A percentile compares a stretch with the other conserved stretches of the same genome.
Conservation (phyloP, 2,329 filamentous ascomycete species). For the Phaeosphaeria sp. region DNA sequence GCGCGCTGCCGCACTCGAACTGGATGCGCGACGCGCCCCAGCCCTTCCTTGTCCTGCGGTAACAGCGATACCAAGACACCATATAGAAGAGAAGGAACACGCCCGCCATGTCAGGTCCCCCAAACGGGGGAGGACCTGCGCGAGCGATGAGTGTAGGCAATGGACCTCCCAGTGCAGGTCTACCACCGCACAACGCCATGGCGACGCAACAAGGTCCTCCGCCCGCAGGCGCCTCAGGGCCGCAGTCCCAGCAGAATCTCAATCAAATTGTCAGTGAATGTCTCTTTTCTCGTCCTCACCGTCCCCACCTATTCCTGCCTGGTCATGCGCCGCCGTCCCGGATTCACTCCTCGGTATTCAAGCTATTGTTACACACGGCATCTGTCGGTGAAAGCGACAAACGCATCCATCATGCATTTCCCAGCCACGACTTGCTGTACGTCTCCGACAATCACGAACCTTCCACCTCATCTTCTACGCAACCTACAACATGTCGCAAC, state of each 20-base stretch:
- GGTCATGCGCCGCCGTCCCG: neutral
- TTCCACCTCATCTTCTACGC: constrained; percentile 2
- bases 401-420: neutral
- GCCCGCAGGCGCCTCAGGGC: constrained; percentile 54
- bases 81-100: constrained; percentile 27
- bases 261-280: constrained; percentile 86
- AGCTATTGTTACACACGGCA: neutral
- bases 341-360: neutral
- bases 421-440: neutral
- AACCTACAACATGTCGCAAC: neutral
- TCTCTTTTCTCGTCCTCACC: neutral
- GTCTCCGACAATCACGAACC: neutral
- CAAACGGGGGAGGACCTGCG: constrained; percentile 43
- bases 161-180: constrained; percentile 50
- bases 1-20: constrained; percentile 2
- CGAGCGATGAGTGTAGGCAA: constrained; percentile 51
- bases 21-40: constrained; percentile 26
- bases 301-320: neutral
- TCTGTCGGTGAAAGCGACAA: neutral
- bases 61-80: constrained; percentile 21
- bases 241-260: constrained; percentile 83
- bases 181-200: constrained; percentile 52
- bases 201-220: constrained; percentile 58
- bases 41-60: constrained; percentile 22
- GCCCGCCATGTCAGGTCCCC: constrained; percentile 45